A percentile compares a stretch with the other conserved stretches of the same genome.
Evolutionary conservation across 495 filamentous ascomycete species (phyloP).

Genomic region (Annulohypoxylon maeteangense): DNA sequence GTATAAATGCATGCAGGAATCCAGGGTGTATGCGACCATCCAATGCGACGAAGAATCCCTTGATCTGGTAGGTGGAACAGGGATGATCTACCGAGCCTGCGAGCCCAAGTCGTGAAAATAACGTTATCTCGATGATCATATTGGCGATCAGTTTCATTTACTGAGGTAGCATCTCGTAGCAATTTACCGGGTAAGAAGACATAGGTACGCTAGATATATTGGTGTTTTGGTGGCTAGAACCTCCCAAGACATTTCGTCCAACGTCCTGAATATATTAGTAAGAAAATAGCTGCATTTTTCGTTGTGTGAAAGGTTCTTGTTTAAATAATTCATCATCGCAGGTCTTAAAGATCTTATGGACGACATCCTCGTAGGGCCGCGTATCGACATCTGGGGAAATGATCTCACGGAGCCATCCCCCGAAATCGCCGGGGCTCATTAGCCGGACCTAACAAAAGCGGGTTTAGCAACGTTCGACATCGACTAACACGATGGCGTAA

Average conservation of each 20-base stretch:
- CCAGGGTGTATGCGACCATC: too few relatives aligned
- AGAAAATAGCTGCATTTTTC: neutral
- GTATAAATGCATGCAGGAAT: slow-evolving; percentile 40
- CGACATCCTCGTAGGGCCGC: slow-evolving; percentile 5
- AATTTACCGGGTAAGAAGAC: slow-evolving; percentile 35
- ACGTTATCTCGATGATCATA: slow-evolving; percentile 34
- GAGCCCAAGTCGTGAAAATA: slow-evolving; percentile 15
- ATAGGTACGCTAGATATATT: slow-evolving; percentile 19
- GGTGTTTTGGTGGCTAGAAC: slow-evolving; percentile 16
- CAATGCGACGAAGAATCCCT: slow-evolving; percentile 28
- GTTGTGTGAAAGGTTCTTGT: neutral
- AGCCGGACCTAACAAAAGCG: slow-evolving; percentile 40
- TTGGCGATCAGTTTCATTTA: slow-evolving; percentile 25
- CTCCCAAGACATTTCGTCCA: slow-evolving; percentile 1
- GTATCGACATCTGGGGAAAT: slow-evolving; percentile 10
- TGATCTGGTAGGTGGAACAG: slow-evolving; percentile 30
- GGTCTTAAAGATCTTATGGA: neutral
- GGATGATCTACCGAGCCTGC: slow-evolving; percentile 6
- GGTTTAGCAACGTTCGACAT: slow-evolving; percentile 38
- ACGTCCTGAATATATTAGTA: neutral
- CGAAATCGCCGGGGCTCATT: slow-evolving; percentile 34
- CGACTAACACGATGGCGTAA: slow-evolving; percentile 36
- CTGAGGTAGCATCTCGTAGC: slow-evolving; percentile 22
- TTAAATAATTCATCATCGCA: neutral
- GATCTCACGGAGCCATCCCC: slow-evolving; percentile 27